Evolutionary conservation across 2,329 filamentous ascomycete genomes (phyloP), one percentile per base, ranked within the genome.

Genomic region (Xylaria sp.): DNA sequence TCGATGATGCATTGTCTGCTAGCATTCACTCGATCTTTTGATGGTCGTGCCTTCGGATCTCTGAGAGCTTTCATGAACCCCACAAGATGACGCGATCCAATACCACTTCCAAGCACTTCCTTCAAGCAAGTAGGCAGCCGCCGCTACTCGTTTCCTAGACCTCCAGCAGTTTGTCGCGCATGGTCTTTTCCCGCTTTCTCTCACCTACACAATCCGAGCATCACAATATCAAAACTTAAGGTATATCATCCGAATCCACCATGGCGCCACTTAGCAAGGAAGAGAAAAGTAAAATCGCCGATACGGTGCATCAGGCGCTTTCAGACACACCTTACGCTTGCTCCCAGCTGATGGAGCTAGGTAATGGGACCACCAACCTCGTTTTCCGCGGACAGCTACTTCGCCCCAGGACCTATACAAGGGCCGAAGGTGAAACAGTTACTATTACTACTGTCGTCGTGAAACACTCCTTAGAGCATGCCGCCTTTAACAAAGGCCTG

Each of bases 321-420:
- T 49, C 47, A 19, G 37, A 57, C 7, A 61, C 58, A 6, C 35
- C 31, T 12, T 80, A 77, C 55, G 72, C 71, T 14, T 79, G 76
- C 67, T 73, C 76, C 0, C 70, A 69, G 0, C 68, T 79, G 25
- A 71, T 61, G 1, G 69, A 68, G 12, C 63, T 80, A n/a, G 76
- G 68, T n/a, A 75, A 74, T 9, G 78, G 78, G 17, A 79, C 75
- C 2, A 73, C 74, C 57, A 80, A 80, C 63, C 79, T 78, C 57
- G 74, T 80, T 28, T 81, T 75, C 58, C 77, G 78, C 9, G 78
- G 78, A n/a, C 66, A 52, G 14, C 72, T 78, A 2, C 14, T 43
- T 12, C 15, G 68, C 17, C 71, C 75, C 11, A 63, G 73, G 71
- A 17, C 71, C 75, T 9, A 63, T 73, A 7, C 46, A 71, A 4